Evolutionary conservation across 768 basidiomycete genomes (phyloP), one percentile per base, ranked within the genome.

Genomic region (Gyrodon lividus): DNA sequence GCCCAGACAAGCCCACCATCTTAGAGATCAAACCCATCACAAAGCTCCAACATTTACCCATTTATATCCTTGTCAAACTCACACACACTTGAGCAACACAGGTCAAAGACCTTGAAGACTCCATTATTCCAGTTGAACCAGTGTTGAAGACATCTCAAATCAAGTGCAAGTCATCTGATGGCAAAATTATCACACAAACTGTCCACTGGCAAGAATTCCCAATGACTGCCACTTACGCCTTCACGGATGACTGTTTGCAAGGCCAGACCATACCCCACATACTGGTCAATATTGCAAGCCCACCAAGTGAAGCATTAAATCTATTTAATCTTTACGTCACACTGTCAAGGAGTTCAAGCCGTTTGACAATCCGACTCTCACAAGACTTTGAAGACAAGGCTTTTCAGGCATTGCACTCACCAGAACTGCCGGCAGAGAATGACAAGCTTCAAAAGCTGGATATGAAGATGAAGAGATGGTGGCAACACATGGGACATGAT

Each of bases 251-350:
- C 51, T 43, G 65, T 24, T 57, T 70, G 3, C 75, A 78, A 55
- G 77, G 75, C 0, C 75, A 77, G 52, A 77, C 74, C 1, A 62
- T 78, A 1, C 42, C 53, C 0, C 38, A 58, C 20, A 68, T 72
- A 0, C 45, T 77, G 1, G 67, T 77, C 3, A 74, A 77, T 54
- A 68, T 77, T 5, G 64, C 63, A 6, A 55, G 54, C 40, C 74
- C 70, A 10, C 74, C 71, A 2, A 51, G 59, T 0, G 68, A 67
- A 13, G 46, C 41, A 1, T 56, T 75, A 3, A 67, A 53, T n/a
- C n/a, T n/a, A n/a, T n/a, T n/a, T n/a, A n/a, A n/a, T n/a, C 43
- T 70, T 1, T 76, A 76, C 52, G 70, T 77, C 2, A 69, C 75
- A 23, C 52, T 77, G 2, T 77, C 75, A 6, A 2, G 68, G 5